phyloP scores from a whole-genome alignment of 495 filamentous ascomycete species.

The Hypoxylon cercidicola region DNA sequence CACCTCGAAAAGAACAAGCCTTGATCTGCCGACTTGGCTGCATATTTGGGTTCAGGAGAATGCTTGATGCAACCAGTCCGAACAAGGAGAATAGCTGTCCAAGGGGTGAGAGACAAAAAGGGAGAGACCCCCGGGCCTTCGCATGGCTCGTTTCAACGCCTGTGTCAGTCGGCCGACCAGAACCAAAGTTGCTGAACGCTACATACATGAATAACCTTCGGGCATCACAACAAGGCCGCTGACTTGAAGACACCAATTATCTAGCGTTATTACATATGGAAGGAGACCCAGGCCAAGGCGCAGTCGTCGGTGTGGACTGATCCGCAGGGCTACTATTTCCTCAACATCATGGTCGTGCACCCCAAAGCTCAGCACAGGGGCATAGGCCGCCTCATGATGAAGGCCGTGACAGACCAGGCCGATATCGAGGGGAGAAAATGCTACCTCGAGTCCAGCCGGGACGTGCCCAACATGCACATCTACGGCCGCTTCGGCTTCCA shows the following conservation, averaged over 20 bases:
- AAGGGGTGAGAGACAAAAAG: too few relatives aligned
- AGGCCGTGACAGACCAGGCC: constrained; percentile 65
- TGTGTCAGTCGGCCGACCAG: constrained; percentile 32
- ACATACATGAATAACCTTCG: too few relatives aligned
- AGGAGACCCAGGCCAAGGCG: constrained; percentile 64
- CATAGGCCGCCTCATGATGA: constrained; percentile 67
- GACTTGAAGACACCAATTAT: constrained; percentile 13
- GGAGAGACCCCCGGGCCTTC: constrained; percentile 16
- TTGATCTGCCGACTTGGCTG: constrained; percentile 35
- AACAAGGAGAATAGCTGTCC: constrained; percentile 14
- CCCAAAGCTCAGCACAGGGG: constrained; percentile 68
- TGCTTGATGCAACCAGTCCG: constrained; percentile 22
- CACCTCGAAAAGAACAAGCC: constrained; percentile 21
- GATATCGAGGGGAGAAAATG: constrained; percentile 68
- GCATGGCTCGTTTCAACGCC: constrained; percentile 33
- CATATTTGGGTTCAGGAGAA: constrained; percentile 13
- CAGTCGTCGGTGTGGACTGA: constrained; percentile 69
- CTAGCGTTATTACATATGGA: constrained; percentile 73
- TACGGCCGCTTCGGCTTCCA: constrained; percentile 74
- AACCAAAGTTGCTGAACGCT: constrained; percentile 3
- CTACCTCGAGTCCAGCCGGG: constrained; percentile 73
- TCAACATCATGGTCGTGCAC: constrained; percentile 74
- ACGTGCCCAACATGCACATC: constrained; percentile 70
- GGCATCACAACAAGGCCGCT: constrained; percentile 20
- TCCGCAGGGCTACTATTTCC: constrained; percentile 72